A percentile compares a stretch with the other conserved stretches of the same genome.
Conservation (phyloP, 225 moss, liverwort and hornwort genomes). For the Marchantia paleacea region DNA sequence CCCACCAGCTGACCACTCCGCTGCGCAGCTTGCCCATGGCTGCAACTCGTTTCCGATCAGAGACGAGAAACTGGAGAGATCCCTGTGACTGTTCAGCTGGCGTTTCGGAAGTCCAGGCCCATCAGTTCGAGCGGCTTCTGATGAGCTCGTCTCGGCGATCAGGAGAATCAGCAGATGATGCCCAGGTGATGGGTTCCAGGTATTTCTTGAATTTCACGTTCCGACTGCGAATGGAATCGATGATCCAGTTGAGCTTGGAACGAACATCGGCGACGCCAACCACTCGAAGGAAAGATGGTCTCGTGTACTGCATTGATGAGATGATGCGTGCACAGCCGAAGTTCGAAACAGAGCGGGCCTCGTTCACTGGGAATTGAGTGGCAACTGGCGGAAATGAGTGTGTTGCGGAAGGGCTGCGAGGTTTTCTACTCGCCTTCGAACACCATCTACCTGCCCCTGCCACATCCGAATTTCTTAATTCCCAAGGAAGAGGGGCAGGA, state of each 20-base stretch:
- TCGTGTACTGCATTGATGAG: neutral
- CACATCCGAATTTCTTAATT: neutral
- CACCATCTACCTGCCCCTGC: neutral
- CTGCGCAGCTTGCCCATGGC: slow-evolving; percentile 29
- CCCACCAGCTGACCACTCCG: slow-evolving; percentile 22
- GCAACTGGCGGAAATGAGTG: neutral
- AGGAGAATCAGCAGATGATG: neutral
- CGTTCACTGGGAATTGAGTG: neutral
- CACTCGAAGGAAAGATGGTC: neutral
- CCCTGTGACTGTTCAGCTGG: neutral
- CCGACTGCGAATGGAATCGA: neutral
- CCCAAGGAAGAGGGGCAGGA: neutral
- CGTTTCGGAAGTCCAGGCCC: neutral
- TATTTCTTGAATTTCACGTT: slow-evolving; percentile 4
- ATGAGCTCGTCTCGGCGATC: neutral
- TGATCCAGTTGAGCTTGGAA: slow-evolving; percentile 6
- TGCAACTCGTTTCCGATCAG: neutral
- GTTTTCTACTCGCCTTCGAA: neutral
- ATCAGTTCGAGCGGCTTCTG: neutral
- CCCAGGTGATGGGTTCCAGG: neutral
- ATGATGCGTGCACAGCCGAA: neutral
- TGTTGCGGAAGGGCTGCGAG: neutral
- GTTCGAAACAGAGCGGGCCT: neutral
- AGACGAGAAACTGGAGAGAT: neutral
- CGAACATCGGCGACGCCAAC: neutral